Evolutionary conservation across 768 basidiomycete genomes (phyloP).

Genomic region (Trametes cubensis): DNA sequence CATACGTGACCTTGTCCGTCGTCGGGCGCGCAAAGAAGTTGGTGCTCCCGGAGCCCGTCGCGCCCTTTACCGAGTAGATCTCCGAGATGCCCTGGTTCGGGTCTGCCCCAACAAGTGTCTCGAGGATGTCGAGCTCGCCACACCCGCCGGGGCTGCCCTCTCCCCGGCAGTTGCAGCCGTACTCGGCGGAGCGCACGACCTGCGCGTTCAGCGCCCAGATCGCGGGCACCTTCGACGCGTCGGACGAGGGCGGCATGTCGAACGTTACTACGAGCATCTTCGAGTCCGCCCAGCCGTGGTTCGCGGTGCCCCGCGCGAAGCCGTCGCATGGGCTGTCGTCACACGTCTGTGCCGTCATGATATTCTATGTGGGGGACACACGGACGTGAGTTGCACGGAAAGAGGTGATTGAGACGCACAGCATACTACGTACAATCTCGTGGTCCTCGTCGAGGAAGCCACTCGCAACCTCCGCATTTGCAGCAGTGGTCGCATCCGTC

Average conservation of each 20-base stretch:
- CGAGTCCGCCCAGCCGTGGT: slow-evolving; percentile 33
- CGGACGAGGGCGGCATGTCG: slow-evolving; percentile 31
- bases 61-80: slow-evolving; percentile 37
- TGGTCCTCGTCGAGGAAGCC: slow-evolving; percentile 23
- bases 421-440: slow-evolving; percentile 7
- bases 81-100: slow-evolving; percentile 30
- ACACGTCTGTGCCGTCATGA: slow-evolving; percentile 32
- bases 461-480: slow-evolving; percentile 27
- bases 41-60: slow-evolving; percentile 31
- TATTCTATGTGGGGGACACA: slow-evolving; percentile 24
- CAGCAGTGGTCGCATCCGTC: slow-evolving; percentile 29
- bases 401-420: neutral
- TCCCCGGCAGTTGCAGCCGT: slow-evolving; percentile 38
- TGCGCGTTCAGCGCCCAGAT: slow-evolving; percentile 36
- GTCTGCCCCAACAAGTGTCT: slow-evolving; percentile 29
- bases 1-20: slow-evolving; percentile 24
- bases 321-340: slow-evolving; percentile 28
- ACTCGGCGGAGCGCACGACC: slow-evolving; percentile 34
- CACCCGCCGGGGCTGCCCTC: slow-evolving; percentile 29
- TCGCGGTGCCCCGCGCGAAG: slow-evolving; percentile 35
- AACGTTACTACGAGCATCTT: slow-evolving; percentile 34
- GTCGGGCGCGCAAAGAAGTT: slow-evolving; percentile 31
- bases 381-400: neutral
- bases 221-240: slow-evolving; percentile 29
- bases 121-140: slow-evolving; percentile 36